A percentile compares a stretch with the other conserved stretches of the same genome.
Evolutionary conservation across 2,329 filamentous ascomycete species (phyloP).

Genomic region (Gremmenia infestans): DNA sequence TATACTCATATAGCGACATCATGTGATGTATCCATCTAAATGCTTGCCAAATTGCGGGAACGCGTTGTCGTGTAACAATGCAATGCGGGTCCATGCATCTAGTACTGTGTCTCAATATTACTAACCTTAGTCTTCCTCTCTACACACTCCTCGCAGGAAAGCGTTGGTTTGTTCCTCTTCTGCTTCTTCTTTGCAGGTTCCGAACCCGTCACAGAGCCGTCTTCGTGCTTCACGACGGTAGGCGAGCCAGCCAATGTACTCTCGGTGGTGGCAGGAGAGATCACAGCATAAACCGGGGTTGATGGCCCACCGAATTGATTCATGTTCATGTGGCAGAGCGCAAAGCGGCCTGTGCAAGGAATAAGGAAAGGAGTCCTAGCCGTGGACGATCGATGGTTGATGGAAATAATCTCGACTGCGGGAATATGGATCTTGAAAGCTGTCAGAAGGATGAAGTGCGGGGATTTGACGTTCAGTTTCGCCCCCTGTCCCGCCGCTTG

Average conservation of each 20-base stretch:
- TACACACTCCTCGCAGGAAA: conserved; percentile 76
- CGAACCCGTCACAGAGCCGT: conserved; percentile 1
- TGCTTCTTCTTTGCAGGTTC: conserved; percentile 56
- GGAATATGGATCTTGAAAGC: conserved; percentile 18
- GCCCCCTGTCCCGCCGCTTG: not conserved
- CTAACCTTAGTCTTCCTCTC: conserved; percentile 74
- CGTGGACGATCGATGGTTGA: conserved; percentile 18
- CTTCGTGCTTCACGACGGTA: conserved; percentile 10
- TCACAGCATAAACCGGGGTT: conserved; percentile 17
- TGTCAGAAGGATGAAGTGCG: conserved; percentile 1
- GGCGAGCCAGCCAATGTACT: conserved; percentile 18
- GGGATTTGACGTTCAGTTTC: not conserved
- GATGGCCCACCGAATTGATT: conserved; percentile 9
- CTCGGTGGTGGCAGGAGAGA: conserved; percentile 19
- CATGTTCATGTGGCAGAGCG: conserved; percentile 8
- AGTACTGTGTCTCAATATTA: not conserved
- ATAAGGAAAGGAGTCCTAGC: not conserved
- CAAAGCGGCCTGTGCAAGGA: not conserved
- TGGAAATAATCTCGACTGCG: conserved; percentile 27
- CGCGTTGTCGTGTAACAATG: not conserved
- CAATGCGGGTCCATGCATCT: not conserved
- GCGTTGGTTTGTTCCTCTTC: conserved; percentile 77
- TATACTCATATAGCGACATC: not conserved
- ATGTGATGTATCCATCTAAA: not conserved
- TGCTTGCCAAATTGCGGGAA: not conserved